These are phyloP conservation scores for Aspergillus tubingensis DNA, from an alignment of 2,329 filamentous ascomycete species.

Conservation along the genomic window DNA sequence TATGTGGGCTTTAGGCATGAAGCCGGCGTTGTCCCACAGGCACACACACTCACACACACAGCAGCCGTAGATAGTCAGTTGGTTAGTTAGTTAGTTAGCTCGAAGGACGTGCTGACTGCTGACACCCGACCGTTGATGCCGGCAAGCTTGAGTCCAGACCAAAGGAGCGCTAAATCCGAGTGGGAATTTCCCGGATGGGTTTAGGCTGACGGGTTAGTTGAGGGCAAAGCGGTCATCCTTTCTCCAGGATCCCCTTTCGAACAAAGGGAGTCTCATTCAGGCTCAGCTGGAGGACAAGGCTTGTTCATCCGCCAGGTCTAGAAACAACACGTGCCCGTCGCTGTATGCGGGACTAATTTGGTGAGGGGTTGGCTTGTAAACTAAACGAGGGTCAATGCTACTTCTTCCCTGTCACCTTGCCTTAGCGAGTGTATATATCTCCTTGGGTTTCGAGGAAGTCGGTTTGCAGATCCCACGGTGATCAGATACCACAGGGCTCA, in stretches of 20 bases:
- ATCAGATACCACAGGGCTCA: too few species aligned
- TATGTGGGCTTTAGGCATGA: not conserved
- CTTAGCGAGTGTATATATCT: too few species aligned
- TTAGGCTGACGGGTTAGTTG: not conserved
- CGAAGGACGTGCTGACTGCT: not conserved
- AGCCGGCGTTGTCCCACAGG: not conserved
- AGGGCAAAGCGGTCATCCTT: not conserved
- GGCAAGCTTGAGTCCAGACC: conserved; percentile 6
- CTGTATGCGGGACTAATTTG: conserved; percentile 22
- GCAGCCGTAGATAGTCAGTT: not conserved
- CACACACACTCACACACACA: not conserved
- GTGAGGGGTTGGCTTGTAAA: not conserved
- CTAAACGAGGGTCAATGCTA: not conserved
- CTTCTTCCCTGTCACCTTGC: not conserved
- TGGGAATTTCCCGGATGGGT: not conserved
- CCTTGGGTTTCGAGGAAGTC: too few species aligned
- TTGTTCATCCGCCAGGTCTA: conserved; percentile 3
- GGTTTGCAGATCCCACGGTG: too few species aligned
- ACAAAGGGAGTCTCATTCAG: conserved; percentile 2
- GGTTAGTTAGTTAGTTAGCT: not conserved
- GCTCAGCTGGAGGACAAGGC: not conserved
- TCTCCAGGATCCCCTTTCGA: not conserved
- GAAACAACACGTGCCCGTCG: conserved; percentile 24
- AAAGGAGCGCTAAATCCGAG: not conserved
- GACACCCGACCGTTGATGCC: conserved; percentile 14